Evolutionary conservation across 441 rosid genomes (phyloP).

Genomic region (Erodium chrysanthum): DNA sequence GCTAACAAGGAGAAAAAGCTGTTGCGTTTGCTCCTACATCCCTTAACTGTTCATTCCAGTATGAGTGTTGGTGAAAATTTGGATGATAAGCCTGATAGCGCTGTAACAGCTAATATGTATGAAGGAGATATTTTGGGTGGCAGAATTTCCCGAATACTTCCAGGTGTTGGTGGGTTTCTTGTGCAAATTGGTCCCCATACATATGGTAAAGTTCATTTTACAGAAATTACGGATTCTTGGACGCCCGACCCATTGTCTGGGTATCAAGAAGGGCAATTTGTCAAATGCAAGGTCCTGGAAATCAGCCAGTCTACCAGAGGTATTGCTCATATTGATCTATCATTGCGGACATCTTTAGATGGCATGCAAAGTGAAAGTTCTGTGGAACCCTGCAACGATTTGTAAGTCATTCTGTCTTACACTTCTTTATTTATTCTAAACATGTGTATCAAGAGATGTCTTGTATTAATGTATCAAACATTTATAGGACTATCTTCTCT

Average conservation of each 20-base stretch:
- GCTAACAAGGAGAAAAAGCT: conserved; percentile 58
- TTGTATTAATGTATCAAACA: background rate
- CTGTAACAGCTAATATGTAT: conserved; percentile 38
- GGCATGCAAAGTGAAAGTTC: conserved; percentile 44
- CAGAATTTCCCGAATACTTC: conserved; percentile 61
- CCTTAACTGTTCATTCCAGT: conserved; percentile 28
- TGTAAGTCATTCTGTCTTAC: conserved; percentile 38
- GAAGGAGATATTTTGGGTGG: conserved; percentile 84
- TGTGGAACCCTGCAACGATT: conserved; percentile 28
- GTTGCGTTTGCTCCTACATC: conserved; percentile 59
- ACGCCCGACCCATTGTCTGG: conserved; percentile 63
- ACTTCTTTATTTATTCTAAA: background rate
- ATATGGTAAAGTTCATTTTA: conserved; percentile 79
- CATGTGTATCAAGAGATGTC: background rate
- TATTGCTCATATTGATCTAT: conserved; percentile 63
- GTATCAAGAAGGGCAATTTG: conserved; percentile 70
- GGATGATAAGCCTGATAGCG: conserved; percentile 24
- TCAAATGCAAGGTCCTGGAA: conserved; percentile 88
- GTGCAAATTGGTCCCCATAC: conserved; percentile 78
- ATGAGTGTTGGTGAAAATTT: conserved; percentile 19
- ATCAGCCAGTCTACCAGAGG: conserved; percentile 53
- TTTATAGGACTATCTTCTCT: background rate
- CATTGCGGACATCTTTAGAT: conserved; percentile 51
- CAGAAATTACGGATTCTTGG: conserved; percentile 72
- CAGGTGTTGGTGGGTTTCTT: conserved; percentile 75